phyloP scores from a whole-genome alignment of 176 grass and related monocot genomes.

The Triticum aestivum region DNA sequence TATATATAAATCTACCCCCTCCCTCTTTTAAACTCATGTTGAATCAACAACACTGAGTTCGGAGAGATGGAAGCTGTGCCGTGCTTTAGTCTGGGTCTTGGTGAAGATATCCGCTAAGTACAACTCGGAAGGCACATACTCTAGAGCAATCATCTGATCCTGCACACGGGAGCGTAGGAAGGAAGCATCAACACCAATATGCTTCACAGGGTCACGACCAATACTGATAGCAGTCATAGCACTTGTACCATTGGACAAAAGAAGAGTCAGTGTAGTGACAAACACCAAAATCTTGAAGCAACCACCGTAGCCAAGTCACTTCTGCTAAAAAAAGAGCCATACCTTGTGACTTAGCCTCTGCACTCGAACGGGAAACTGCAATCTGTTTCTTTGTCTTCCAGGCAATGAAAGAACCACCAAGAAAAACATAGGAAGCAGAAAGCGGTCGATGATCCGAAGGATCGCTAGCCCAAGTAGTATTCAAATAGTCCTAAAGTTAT shows the following conservation, averaged over 20 bases:
- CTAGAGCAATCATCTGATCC: background rate
- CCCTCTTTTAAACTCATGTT: background rate
- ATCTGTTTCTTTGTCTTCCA: background rate
- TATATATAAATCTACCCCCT: background rate
- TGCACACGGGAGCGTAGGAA: too few relatives aligned
- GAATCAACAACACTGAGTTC: background rate
- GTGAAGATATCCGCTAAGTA: background rate
- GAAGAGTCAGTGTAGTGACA: background rate
- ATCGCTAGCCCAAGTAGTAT: background rate
- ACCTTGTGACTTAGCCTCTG: background rate
- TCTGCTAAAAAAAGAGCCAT: background rate
- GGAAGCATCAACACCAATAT: background rate
- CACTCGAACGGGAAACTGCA: background rate
- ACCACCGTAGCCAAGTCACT: background rate
- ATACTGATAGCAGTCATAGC: background rate
- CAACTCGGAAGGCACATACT: background rate
- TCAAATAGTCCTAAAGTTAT: background rate
- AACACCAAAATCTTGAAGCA: background rate
- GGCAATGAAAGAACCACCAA: background rate
- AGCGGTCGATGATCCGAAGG: background rate
- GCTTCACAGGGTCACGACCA: background rate
- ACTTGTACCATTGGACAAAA: background rate
- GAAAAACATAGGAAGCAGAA: background rate
- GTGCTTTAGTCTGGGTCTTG: background rate
- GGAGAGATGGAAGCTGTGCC: background rate